Evolutionary conservation across 2,329 filamentous ascomycete species (phyloP), one percentile per base, ranked within the genome.

Genomic region (Colletotrichum cuscutae): DNA sequence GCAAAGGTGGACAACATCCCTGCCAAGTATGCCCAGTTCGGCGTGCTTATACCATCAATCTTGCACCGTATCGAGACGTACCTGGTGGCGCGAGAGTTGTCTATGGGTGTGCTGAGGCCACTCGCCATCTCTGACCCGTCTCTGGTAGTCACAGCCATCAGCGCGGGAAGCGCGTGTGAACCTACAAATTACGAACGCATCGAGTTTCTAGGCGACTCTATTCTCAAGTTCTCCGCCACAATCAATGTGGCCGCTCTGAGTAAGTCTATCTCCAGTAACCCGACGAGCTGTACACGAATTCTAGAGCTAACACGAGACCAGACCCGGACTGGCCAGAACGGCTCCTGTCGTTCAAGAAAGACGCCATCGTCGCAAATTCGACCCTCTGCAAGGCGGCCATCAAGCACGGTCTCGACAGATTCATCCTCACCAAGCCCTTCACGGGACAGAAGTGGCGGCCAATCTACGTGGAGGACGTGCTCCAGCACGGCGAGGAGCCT

Each of bases 201-300:
- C 0, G 97, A 98, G 79, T 97, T 97, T 76, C 84, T 98, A 0
- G 97, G 97, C 0, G 96, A 98, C 77, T 91, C 91, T 0, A 86
- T 97, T 1, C 86, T 98, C 49, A 98, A 98, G 78, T 89, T 92
- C 69, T 90, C 89, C 59, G 87, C 93, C 0, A 90, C 91, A 0
- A 80, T 94, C 1, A 92, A 95, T 68, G 86, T 95, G 3, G 84
- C 85, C 22, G 86, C 87, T 0, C 81, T 86, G 26, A 79, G 89
- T 90, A 79, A 81, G 87, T 81, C 13, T 4, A 26, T 19, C 15
- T 49, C 7, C 19, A n/a, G 1, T 4, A 19, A 12, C 2, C 4
- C 6, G 11, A 7, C 12, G 24, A 13, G 57, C 19, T 57, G 26
- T 5, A 9, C 28, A 63, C 5, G 22, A 60, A 49, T 63, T 35